phyloP scores from a whole-genome alignment of 2,329 filamentous ascomycete species.

The Epichloe elymi region DNA sequence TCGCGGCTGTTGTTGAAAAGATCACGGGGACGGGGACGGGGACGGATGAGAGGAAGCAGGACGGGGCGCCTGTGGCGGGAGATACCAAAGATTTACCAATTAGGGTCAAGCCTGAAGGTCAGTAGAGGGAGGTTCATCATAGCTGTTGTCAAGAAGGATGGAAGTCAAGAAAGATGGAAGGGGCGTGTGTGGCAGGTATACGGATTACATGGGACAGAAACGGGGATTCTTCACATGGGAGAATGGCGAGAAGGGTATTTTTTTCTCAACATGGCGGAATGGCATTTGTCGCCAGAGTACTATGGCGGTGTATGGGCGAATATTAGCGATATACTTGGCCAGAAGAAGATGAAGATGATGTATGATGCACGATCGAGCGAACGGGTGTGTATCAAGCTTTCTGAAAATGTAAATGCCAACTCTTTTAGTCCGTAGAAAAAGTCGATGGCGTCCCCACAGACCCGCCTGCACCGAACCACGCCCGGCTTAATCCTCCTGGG shows the following conservation, averaged over 20 bases:
- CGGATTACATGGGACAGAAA: not conserved
- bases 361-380: no score
- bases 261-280: not conserved
- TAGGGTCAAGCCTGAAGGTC: slow-evolving; percentile 8
- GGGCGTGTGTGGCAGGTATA: not conserved
- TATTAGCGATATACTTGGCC: not conserved
- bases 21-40: not conserved
- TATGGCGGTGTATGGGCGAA: not conserved
- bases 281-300: not conserved
- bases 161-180: no score
- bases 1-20: not conserved
- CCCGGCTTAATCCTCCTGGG: no score
- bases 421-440: no score
- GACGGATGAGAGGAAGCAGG: slow-evolving; percentile 7
- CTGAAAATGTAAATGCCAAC: no score
- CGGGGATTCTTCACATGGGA: not conserved
- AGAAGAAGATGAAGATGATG: not conserved
- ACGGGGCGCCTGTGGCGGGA: slow-evolving; percentile 9
- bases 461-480: no score
- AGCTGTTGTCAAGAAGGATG: no score
- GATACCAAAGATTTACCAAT: slow-evolving; percentile 13
- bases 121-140: not conserved
- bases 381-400: no score
- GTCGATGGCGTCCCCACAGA: no score
- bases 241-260: not conserved